phyloP scores from a whole-genome alignment of 768 basidiomycete genomes.

The Flagelloscypha sp. region DNA sequence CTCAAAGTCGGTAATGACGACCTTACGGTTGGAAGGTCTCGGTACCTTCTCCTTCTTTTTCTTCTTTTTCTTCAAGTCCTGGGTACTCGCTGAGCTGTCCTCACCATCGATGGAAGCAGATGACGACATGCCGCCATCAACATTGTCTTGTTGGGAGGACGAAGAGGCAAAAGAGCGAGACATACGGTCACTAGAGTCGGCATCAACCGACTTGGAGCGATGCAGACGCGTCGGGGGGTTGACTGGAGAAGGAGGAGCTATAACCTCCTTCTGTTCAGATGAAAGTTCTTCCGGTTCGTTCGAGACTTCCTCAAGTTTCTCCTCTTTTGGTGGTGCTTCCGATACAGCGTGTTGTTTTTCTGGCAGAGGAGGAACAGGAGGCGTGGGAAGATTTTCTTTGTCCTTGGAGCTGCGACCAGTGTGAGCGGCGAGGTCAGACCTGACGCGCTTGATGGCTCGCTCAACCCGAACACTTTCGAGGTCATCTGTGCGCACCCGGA shows the following conservation, averaged over 20 bases:
- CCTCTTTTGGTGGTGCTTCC: too few species aligned
- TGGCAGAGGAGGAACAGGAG: too few species aligned
- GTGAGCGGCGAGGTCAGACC: slow-evolving; percentile 79
- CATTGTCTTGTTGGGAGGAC: slow-evolving; percentile 37
- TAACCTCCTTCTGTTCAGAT: too few species aligned
- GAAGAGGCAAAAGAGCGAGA: slow-evolving; percentile 54
- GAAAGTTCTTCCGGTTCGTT: too few species aligned
- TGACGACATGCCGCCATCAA: slow-evolving; percentile 63
- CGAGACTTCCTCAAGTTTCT: too few species aligned
- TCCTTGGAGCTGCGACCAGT: slow-evolving; percentile 26
- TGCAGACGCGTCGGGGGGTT: slow-evolving; percentile 40
- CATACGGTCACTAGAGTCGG: slow-evolving; percentile 50
- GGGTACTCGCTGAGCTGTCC: slow-evolving; percentile 27
- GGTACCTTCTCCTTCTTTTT: too few species aligned
- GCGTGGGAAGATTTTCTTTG: slow-evolving; percentile 22
- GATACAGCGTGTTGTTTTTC: too few species aligned
- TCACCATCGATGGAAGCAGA: slow-evolving; percentile 28
- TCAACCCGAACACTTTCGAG: slow-evolving; percentile 81
- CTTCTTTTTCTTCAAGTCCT: slow-evolving; percentile 39
- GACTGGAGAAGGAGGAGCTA: slow-evolving; percentile 26
- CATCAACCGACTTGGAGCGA: slow-evolving; percentile 79
- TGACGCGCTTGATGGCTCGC: slow-evolving; percentile 79
- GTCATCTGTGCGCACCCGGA: slow-evolving; percentile 80
- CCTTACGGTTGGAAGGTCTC: slow-evolving; percentile 58
- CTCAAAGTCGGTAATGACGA: slow-evolving; percentile 87